Conservation (phyloP, 1,284 basidiomycete genomes). For the Heliocybe sulcata region DNA sequence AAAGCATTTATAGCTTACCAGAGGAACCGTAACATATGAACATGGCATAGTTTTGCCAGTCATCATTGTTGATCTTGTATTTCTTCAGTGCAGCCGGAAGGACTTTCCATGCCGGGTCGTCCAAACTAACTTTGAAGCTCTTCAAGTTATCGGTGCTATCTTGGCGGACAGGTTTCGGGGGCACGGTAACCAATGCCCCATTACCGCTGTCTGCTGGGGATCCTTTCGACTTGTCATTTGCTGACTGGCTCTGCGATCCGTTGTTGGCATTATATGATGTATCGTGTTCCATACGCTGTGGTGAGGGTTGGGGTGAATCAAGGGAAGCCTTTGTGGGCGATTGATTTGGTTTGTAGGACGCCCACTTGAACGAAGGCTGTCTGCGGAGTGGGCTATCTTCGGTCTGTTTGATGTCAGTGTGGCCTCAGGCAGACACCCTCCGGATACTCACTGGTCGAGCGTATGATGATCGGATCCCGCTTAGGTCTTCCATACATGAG, state of each 20-base stretch:
- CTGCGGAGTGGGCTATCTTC: constrained; percentile 53
- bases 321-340: constrained; percentile 67
- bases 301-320: constrained; percentile 74
- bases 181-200: constrained; percentile 19
- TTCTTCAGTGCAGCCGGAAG: constrained; percentile 97
- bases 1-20: constrained; percentile 42
- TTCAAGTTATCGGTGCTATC: constrained; percentile 75
- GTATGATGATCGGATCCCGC: constrained; percentile 32
- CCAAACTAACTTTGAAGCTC: constrained; percentile 86
- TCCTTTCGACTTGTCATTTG: constrained; percentile 16
- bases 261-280: constrained; percentile 19
- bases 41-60: constrained; percentile 98
- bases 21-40: constrained; percentile 96
- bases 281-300: constrained; percentile 68
- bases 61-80: constrained; percentile 97
- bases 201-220: constrained; percentile 9
- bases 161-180: constrained; percentile 42
- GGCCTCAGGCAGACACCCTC: not conserved
- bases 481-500: constrained; percentile 61
- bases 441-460: constrained; percentile 18
- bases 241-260: constrained; percentile 1
- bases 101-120: constrained; percentile 98
- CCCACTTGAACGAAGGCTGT: constrained; percentile 80
- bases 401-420: constrained; percentile 20
- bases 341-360: constrained; percentile 61